Conservation (phyloP, 2,329 filamentous ascomycete species). For the Claviceps sp. region DNA sequence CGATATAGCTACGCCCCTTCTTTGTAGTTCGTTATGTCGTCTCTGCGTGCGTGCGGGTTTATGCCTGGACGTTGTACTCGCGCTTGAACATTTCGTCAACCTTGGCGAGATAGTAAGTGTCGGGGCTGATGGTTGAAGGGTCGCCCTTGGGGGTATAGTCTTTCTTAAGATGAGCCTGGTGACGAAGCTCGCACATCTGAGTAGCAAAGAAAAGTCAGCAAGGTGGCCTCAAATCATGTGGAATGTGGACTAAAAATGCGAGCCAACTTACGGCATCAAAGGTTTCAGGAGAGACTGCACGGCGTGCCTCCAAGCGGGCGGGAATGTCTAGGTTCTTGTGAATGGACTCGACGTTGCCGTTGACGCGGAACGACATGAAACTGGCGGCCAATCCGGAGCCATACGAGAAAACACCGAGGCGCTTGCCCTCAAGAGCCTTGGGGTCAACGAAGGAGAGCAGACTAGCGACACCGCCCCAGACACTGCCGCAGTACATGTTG, state of each 20-base stretch:
- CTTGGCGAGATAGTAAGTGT: conserved; percentile 67
- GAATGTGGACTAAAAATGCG: no score
- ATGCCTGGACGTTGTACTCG: conserved; percentile 64
- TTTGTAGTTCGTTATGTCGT: background rate
- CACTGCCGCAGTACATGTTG: conserved; percentile 56
- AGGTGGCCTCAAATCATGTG: no score
- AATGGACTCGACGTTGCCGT: conserved; percentile 56
- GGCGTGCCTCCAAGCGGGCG: conserved; percentile 51
- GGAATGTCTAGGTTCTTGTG: conserved; percentile 56
- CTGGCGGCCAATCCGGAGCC: conserved; percentile 61
- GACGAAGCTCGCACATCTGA: conserved; percentile 69
- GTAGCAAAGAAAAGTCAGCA: conserved; percentile 6
- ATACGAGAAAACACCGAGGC: conserved; percentile 66
- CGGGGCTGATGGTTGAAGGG: conserved; percentile 48
- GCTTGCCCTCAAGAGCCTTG: conserved; percentile 54
- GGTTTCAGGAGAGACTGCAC: conserved; percentile 52
- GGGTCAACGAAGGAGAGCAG: conserved; percentile 52
- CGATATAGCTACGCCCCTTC: conserved; percentile 2
- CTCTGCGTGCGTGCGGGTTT: conserved; percentile 13
- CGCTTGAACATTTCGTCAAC: conserved; percentile 81
- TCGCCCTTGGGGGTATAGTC: conserved; percentile 59
- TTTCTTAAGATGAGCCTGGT: conserved; percentile 75
- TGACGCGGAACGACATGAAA: conserved; percentile 61
- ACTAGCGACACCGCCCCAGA: conserved; percentile 64
- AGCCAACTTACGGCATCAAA: conserved; percentile 51